Conservation (phyloP, 371 early-diverging fungal genomes). For the Rhizopus microsporus region DNA sequence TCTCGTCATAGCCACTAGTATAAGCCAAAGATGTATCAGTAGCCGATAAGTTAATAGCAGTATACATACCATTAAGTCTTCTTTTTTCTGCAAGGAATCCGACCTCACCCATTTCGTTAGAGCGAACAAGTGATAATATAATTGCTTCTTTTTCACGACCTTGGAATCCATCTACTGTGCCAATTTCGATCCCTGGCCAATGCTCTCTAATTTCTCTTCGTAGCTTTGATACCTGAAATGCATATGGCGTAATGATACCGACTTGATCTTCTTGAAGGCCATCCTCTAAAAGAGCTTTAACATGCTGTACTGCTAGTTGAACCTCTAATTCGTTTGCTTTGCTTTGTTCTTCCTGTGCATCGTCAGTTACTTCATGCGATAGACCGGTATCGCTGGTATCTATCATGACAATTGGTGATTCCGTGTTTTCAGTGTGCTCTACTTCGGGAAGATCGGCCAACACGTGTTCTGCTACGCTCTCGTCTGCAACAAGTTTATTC, state of each 20-base stretch:
- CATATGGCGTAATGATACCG: constrained; percentile 88
- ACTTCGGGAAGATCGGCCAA: constrained; percentile 68
- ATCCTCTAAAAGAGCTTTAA: constrained; percentile 59
- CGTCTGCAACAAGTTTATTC: constrained; percentile 64
- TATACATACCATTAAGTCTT: constrained; percentile 71
- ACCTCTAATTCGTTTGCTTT: constrained; percentile 80
- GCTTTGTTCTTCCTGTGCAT: constrained; percentile 59
- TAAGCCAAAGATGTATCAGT: neutral
- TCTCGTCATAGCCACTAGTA: constrained; percentile 87
- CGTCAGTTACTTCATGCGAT: constrained; percentile 52
- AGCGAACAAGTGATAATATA: constrained; percentile 84
- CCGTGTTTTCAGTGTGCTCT: constrained; percentile 55
- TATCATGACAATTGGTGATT: constrained; percentile 65
- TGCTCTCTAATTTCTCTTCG: constrained; percentile 37
- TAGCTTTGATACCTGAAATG: constrained; percentile 71
- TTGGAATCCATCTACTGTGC: constrained; percentile 96
- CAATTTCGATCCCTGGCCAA: constrained; percentile 69
- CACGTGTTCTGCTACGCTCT: constrained; percentile 64
- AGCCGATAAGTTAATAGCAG: neutral
- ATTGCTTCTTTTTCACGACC: constrained; percentile 95
- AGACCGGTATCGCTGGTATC: constrained; percentile 78
- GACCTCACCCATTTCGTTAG: constrained; percentile 77
- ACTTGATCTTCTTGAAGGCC: constrained; percentile 70
- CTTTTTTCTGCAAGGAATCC: constrained; percentile 90
- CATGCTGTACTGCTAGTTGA: constrained; percentile 60